Percentiles rank a stretch among this genome's conserved stretches.
phyloP scores from a whole-genome alignment of 371 early-diverging fungal genomes.

The Rhizomucor pusillus region DNA sequence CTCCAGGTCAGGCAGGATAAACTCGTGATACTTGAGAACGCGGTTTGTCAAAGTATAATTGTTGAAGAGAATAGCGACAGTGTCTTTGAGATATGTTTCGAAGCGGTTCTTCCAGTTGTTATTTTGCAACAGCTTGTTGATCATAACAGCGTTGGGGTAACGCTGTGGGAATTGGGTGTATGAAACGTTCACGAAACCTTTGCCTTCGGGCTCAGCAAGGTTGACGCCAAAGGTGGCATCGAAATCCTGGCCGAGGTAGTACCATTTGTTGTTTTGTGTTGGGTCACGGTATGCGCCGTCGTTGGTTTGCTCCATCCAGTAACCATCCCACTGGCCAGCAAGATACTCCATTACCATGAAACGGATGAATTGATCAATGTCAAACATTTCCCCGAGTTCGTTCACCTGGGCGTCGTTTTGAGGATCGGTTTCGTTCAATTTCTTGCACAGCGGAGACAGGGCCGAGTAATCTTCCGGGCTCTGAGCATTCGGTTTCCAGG shows the following conservation, averaged over 20 bases:
- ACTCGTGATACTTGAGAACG: slow-evolving; percentile 45
- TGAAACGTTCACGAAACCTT: slow-evolving; percentile 27
- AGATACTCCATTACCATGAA: slow-evolving; percentile 63
- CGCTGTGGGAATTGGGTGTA: slow-evolving; percentile 30
- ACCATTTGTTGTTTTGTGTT: slow-evolving; percentile 39
- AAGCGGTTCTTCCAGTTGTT: slow-evolving; percentile 29
- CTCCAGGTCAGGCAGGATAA: slow-evolving; percentile 45
- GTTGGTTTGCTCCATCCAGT: slow-evolving; percentile 58
- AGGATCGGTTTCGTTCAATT: slow-evolving; percentile 34
- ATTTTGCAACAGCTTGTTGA: slow-evolving; percentile 51
- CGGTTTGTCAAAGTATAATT: slow-evolving; percentile 41
- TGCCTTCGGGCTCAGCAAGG: slow-evolving; percentile 23
- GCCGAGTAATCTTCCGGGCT: slow-evolving; percentile 38
- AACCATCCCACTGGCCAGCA: slow-evolving; percentile 56
- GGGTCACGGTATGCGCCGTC: slow-evolving; percentile 55
- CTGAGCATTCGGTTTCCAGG: slow-evolving; percentile 31
- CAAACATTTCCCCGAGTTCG: slow-evolving; percentile 34
- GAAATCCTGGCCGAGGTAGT: slow-evolving; percentile 51
- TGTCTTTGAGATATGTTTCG: slow-evolving; percentile 43
- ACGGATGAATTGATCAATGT: slow-evolving; percentile 48
- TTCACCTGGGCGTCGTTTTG: slow-evolving; percentile 39
- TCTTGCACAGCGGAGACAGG: slow-evolving; percentile 38
- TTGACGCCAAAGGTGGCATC: slow-evolving; percentile 63
- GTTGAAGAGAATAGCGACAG: slow-evolving; percentile 47
- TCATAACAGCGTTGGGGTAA: slow-evolving; percentile 44